phyloP scores from a whole-genome alignment of 768 basidiomycete genomes.

The Russula abietina region DNA sequence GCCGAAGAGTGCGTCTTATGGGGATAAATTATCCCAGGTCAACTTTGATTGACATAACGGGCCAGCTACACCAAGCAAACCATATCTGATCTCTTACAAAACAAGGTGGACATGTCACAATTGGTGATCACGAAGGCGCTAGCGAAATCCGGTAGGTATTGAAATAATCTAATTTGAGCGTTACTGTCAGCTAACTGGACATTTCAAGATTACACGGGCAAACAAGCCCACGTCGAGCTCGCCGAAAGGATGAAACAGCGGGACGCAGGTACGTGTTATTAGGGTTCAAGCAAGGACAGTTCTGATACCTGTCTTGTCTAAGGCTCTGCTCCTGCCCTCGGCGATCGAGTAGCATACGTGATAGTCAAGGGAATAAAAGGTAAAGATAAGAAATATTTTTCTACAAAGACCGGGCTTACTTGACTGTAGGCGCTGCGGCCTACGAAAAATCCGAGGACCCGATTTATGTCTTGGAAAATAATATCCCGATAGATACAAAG shows the following conservation, averaged over 20 bases:
- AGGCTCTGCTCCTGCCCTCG: constrained; percentile 95
- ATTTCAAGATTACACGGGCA: constrained; percentile 75
- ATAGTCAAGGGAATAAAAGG: constrained; percentile 96
- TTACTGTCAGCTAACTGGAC: background rate
- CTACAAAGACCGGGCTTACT: background rate
- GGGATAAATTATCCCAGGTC: background rate
- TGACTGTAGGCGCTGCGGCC: constrained; percentile 76
- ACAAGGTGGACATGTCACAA: constrained; percentile 98
- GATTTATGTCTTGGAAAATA: constrained; percentile 94
- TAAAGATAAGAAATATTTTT: constrained; percentile 26
- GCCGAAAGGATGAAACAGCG: constrained; percentile 94
- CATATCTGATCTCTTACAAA: constrained; percentile 91
- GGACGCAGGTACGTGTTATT: constrained; percentile 62
- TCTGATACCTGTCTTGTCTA: background rate
- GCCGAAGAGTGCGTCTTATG: constrained; percentile 73
- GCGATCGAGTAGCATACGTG: constrained; percentile 98
- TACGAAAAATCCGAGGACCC: constrained; percentile 99
- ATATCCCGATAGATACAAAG: constrained; percentile 94
- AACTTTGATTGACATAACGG: constrained; percentile 2
- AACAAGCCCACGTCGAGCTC: constrained; percentile 95
- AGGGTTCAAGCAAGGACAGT: background rate
- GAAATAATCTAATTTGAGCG: background rate
- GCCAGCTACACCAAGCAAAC: constrained; percentile 85
- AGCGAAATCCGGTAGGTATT: constrained; percentile 64
- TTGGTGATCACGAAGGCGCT: constrained; percentile 98